Conservation (phyloP, 2,329 filamentous ascomycete genomes). For the Nothophoma quercina region DNA sequence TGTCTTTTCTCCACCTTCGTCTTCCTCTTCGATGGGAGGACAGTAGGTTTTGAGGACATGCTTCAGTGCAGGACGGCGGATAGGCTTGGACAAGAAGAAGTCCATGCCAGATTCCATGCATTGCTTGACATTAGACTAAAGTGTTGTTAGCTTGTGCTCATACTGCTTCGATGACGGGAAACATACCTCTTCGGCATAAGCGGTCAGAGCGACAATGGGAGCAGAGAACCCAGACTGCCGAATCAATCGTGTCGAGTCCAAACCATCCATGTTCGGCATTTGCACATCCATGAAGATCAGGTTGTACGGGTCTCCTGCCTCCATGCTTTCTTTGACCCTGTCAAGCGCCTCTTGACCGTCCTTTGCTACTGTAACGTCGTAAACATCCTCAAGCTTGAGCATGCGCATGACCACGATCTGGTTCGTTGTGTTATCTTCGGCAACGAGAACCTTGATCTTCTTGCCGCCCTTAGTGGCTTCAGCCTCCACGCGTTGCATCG, state of each 20-base stretch:
- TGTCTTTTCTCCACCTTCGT: conserved; percentile 51
- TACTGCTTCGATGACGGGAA: neutral
- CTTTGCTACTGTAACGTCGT: conserved; percentile 86
- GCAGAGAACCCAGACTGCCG: conserved; percentile 84
- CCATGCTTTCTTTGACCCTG: conserved; percentile 82
- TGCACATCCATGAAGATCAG: conserved; percentile 95
- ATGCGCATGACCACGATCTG: conserved; percentile 64
- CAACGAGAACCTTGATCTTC: conserved; percentile 83
- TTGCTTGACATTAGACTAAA: conserved; percentile 42
- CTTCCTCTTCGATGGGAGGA: conserved; percentile 81
- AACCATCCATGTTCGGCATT: conserved; percentile 91
- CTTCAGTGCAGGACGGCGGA: conserved; percentile 83
- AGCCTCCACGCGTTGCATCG: conserved; percentile 70
- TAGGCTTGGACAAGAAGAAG: conserved; percentile 80
- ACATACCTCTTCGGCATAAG: conserved; percentile 88
- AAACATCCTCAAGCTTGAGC: conserved; percentile 79
- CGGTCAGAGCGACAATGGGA: conserved; percentile 89
- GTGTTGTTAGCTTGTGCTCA: conserved; percentile 14
- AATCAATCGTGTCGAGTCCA: conserved; percentile 86
- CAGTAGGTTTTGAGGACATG: conserved; percentile 84
- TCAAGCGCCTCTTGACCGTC: conserved; percentile 81
- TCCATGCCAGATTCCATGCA: conserved; percentile 89
- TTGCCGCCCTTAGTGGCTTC: conserved; percentile 63
- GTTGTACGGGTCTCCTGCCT: conserved; percentile 74
- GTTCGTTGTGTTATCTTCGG: conserved; percentile 73